Percentiles rank a stretch among this genome's conserved stretches.
Evolutionary conservation across 2,329 filamentous ascomycete species (phyloP).

Genomic region (Oidium heveae): DNA sequence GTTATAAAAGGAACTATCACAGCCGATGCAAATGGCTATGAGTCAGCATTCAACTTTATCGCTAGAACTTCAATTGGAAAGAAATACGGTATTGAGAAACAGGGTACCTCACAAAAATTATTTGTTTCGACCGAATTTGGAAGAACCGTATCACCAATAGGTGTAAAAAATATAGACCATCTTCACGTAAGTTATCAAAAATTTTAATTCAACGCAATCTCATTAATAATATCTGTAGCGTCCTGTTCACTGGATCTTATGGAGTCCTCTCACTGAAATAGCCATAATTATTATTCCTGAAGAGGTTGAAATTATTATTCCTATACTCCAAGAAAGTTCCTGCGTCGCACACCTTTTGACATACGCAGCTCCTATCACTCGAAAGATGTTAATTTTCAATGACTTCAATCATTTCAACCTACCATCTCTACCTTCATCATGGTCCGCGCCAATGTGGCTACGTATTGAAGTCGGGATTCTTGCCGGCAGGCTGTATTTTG

Average conservation of each 20-base stretch:
- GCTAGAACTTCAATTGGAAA: conserved; percentile 16
- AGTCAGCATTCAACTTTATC: conserved; percentile 20
- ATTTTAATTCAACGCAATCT: conserved; percentile 1
- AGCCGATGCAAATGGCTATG: conserved; percentile 15
- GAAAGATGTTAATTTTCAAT: conserved; percentile 33
- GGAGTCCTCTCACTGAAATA: conserved; percentile 20
- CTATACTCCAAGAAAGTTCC: conserved; percentile 14
- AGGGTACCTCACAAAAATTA: conserved; percentile 11
- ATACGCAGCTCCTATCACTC: conserved; percentile 34
- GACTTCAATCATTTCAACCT: conserved; percentile 24
- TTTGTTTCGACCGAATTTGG: conserved; percentile 23
- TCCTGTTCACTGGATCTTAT: conserved; percentile 35
- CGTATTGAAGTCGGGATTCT: conserved; percentile 32
- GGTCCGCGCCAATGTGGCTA: conserved; percentile 25
- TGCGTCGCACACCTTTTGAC: conserved; percentile 21
- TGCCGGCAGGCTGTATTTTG: conserved; percentile 32
- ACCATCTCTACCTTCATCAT: conserved; percentile 19
- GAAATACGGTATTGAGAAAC: conserved; percentile 13
- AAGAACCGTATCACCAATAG: conserved; percentile 18
- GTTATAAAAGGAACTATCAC: conserved; percentile 19
- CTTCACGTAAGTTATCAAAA: neutral
- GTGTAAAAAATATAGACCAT: conserved; percentile 1
- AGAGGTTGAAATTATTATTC: conserved; percentile 31
- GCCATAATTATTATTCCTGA: conserved; percentile 35
- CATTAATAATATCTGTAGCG: conserved; percentile 11